Percentiles rank a stretch among this genome's conserved stretches.
Conservation (phyloP, 2,329 filamentous ascomycete species). For the Talaromyces verruculosus region DNA sequence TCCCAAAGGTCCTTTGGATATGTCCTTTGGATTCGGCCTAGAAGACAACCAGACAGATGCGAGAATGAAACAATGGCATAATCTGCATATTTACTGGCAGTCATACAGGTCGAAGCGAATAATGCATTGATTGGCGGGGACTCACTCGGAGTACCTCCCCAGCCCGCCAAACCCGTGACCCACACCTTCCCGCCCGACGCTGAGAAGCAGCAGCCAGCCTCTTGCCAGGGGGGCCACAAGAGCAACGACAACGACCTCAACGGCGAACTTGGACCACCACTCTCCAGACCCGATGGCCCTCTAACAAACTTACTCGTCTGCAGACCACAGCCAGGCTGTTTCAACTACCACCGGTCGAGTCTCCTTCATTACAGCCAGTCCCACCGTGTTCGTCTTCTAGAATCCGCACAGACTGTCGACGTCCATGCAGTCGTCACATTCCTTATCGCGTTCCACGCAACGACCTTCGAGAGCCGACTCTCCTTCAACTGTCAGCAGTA, state of each 20-base stretch:
- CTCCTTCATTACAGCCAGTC: neutral
- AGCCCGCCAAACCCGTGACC: constrained; percentile 19
- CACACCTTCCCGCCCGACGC: constrained; percentile 16
- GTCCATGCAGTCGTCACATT: constrained; percentile 26
- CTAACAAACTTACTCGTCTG: neutral
- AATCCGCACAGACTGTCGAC: constrained; percentile 4
- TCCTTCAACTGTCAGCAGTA: constrained; percentile 47
- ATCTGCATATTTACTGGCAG: neutral
- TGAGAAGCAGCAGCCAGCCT: constrained; percentile 4
- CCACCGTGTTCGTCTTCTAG: neutral
- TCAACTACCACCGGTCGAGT: neutral
- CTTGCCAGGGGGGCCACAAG: constrained; percentile 17
- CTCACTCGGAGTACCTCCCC: constrained; percentile 5
- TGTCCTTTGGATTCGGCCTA: neutral
- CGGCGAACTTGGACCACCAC: neutral
- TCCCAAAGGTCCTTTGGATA: neutral
- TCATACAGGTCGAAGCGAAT: neutral
- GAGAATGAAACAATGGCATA: neutral
- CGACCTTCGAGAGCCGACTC: constrained; percentile 64
- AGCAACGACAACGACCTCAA: neutral
- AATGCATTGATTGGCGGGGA: constrained; percentile 13
- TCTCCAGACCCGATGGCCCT: neutral
- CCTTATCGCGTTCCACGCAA: constrained; percentile 49
- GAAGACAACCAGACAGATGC: neutral
- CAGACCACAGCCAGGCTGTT: constrained; percentile 11